A percentile compares a stretch with the other conserved stretches of the same genome.
phyloP scores from a whole-genome alignment of 129 eudicot genomes.

The Escallonia herrerae region DNA sequence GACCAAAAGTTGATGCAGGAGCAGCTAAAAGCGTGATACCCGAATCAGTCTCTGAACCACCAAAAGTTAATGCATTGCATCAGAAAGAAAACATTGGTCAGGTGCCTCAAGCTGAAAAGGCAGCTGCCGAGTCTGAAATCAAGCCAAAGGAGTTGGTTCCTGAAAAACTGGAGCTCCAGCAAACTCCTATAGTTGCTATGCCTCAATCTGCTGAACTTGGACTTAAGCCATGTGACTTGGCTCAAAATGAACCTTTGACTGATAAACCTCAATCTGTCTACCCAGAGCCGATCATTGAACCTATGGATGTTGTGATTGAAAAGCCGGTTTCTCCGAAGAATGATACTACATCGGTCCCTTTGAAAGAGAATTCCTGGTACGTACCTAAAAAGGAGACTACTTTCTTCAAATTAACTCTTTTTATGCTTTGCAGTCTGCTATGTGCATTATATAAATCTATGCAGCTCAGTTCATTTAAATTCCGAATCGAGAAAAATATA shows the following conservation, averaged over 20 bases:
- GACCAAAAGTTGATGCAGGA: too few relatives aligned
- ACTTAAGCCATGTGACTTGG: too few relatives aligned
- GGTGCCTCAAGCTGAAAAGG: too few relatives aligned
- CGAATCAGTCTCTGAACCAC: conserved; percentile 21
- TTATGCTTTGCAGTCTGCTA: too few relatives aligned
- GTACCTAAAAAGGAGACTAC: too few relatives aligned
- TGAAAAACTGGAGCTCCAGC: conserved; percentile 5
- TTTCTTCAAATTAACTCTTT: too few relatives aligned
- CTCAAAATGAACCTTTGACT: too few relatives aligned
- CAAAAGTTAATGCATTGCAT: conserved; percentile 10
- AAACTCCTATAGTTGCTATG: background rate
- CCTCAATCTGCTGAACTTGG: background rate
- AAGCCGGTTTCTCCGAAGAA: conserved; percentile 1
- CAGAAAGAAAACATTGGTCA: conserved; percentile 17
- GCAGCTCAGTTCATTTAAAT: too few relatives aligned
- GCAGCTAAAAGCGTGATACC: conserved; percentile 13
- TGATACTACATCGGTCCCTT: too few relatives aligned
- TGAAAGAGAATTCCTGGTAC: too few relatives aligned
- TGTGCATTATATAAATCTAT: too few relatives aligned
- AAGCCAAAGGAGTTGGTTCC: background rate
- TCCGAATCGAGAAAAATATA: too few relatives aligned
- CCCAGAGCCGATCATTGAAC: conserved; percentile 2
- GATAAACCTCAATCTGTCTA: conserved; percentile 10
- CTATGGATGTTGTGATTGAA: conserved; percentile 11
- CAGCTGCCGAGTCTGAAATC: background rate